Percentiles rank a stretch among this genome's conserved stretches.
These are phyloP conservation scores for Rhizoclosmatium sp. DNA, from an alignment of 192 early-diverging fungal genomes.

Conservation along the genomic window DNA sequence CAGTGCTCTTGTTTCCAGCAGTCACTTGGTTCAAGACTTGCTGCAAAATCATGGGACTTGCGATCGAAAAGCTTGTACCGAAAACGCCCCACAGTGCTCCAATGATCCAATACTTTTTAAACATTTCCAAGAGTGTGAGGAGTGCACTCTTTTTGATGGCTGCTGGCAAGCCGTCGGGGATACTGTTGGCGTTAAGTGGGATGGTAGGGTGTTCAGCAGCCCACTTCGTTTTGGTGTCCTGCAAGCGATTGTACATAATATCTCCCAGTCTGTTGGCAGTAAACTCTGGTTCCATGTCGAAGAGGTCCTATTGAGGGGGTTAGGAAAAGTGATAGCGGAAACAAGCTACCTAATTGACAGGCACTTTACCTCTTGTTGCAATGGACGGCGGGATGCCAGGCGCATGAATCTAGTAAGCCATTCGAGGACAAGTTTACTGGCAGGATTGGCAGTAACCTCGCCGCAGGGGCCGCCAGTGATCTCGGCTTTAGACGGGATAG, in stretches of 20 bases:
- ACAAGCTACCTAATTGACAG: not conserved
- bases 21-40: not conserved
- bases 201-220: not conserved
- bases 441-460: not conserved
- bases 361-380: not conserved
- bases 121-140: not conserved
- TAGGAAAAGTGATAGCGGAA: not conserved
- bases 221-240: not conserved
- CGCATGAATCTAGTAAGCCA: constrained; percentile 2
- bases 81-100: not conserved
- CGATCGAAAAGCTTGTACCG: not conserved
- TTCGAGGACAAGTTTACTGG: not conserved
- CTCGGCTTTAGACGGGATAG: too few relatives aligned
- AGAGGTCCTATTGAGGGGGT: not conserved
- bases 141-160: not conserved
- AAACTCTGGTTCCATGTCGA: constrained; percentile 14
- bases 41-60: constrained; percentile 5
- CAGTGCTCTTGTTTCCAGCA: not conserved
- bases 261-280: not conserved
- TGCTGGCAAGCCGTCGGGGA: constrained; percentile 1
- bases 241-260: not conserved
- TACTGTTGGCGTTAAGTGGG: not conserved
- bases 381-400: not conserved
- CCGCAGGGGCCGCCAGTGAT: not conserved
- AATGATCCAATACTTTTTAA: not conserved